Base-by-base conservation (phyloP, 2,329 filamentous ascomycete species). In the Aspergillus bombycis region DNA sequence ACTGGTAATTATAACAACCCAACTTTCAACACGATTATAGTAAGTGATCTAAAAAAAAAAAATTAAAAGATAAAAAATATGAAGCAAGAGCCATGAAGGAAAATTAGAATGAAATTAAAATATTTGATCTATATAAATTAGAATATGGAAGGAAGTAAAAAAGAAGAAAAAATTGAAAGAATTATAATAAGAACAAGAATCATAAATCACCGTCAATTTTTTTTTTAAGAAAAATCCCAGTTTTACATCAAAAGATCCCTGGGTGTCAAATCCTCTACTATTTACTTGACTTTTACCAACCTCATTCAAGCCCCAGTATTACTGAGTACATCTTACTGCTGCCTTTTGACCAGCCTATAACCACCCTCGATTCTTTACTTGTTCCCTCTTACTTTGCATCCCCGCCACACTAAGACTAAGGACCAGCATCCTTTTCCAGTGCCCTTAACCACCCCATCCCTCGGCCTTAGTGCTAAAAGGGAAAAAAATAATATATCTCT, bases 361-460 rank as follows among this genome's bases (percentile, higher is more conserved):
- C 36, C 48, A 38, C 48, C 36, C 54, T 62, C 45, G 32, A 53
- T 53, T 53, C 50, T 32, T 30, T 21, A 38, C 52, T 26, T 34
- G n/a, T 38, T 34, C 52, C 52, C 34, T 34, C 60, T 54, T 52
- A 53, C 48, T 53, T 52, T 54, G 60, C 53, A 41, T 58, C 46
- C 61, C 68, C 68, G 67, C 68, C 68, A 70, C 68, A 62, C 68
- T 62, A 64, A 58, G 60, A 62, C 68, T 62, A 64, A 58, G 60
- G 50, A 52, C 63, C 65, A 61, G 61, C 53, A 59, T 62, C 64
- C 63, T 63, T 41, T 41, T 57, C 60, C 41, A 38, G 43, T 64
- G 30, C 60, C 50, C 54, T 64, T 55, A 45, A 56, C 58, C 64
- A 48, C 64, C 57, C 63, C 36, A 56, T 52, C 53, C 65, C 59